Evolutionary conservation across 345 rosid species (phyloP).

Genomic region (Hirschfeldia incana): DNA sequence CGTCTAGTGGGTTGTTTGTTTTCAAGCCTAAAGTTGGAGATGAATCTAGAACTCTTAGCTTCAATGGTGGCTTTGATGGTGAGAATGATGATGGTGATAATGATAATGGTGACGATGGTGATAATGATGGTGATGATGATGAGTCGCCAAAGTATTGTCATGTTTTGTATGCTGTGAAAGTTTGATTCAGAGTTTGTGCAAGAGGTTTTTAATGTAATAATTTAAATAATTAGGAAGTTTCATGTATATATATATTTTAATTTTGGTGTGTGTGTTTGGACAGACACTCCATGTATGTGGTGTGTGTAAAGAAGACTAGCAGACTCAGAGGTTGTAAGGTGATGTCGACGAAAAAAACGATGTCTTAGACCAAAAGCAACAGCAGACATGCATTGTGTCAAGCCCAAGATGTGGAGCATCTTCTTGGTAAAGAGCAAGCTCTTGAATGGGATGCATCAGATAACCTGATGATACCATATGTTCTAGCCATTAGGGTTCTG

Average conservation of each 20-base stretch:
- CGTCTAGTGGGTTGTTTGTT: slow-evolving; percentile 57
- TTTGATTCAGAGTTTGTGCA: slow-evolving; percentile 12
- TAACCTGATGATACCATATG: neutral
- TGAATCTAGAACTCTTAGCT: slow-evolving; percentile 21
- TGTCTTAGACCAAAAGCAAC: neutral
- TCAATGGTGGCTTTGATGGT: slow-evolving; percentile 18
- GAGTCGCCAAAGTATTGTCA: slow-evolving; percentile 49
- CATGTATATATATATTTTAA: too few species aligned
- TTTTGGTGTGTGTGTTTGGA: neutral
- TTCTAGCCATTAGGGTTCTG: neutral
- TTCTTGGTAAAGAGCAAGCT: neutral
- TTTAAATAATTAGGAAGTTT: neutral
- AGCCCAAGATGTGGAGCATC: neutral
- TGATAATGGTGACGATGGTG: slow-evolving; percentile 2
- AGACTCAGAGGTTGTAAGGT: neutral
- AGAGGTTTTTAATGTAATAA: neutral
- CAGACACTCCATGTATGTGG: neutral
- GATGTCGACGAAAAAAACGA: neutral
- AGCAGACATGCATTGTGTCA: neutral
- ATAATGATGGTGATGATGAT: neutral
- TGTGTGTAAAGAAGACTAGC: neutral
- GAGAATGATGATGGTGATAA: neutral
- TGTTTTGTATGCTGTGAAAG: slow-evolving; percentile 65
- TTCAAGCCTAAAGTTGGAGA: slow-evolving; percentile 44
- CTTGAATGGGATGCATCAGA: neutral